Base-by-base conservation (phyloP, 768 basidiomycete species). In the Macrolepiota albuminosa region DNA sequence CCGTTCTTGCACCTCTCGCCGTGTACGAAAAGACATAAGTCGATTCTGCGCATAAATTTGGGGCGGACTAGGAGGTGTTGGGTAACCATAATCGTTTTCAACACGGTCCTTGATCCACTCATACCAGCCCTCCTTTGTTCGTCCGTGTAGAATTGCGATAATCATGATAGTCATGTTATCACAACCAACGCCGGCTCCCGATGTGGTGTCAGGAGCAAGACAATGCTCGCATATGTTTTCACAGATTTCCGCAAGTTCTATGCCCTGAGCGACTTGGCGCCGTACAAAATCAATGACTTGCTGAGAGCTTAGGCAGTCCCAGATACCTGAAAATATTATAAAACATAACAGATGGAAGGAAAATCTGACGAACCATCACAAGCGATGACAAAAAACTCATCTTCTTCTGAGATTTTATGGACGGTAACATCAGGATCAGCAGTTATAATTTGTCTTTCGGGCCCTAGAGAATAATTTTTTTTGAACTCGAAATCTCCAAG, bases 401-500 rank as follows among this genome's bases (percentile, higher is more conserved):
- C 97, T 58, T 98, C 96, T 9, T 83, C 83, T 1, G 89, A 86
- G 31, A 91, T 78, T 63, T 88, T 77, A 75, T 98, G 97, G 48
- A 79, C 77, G 18, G 84, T 91, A 64, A 99, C 78, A 59, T 99
- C 97, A 24, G 97, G 97, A 71, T 99, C 85, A 42, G 93, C 84
- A 1, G 97, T 98, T 66, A 99, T 97, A 60, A 95, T 87, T 73
- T 99, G 97, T 53, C 85, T 83, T 74, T 98, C 96, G 18, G 95
- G 87, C 45, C 82, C 73, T 10, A 98, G 73, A 18, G 82, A 73
- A 52, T 84, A 84, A 70, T 95, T 96, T 76, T 96, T 95, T 81
- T 99, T 99, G 82, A 97, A 99, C 64, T 97, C 94, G 71, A 99
- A 98, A 72, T 99, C 97, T 57, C 97, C 97, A 31, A 99, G 76